phyloP scores from a whole-genome alignment of 2,329 filamentous ascomycete genomes.

The Talaromyces atroroseus region DNA sequence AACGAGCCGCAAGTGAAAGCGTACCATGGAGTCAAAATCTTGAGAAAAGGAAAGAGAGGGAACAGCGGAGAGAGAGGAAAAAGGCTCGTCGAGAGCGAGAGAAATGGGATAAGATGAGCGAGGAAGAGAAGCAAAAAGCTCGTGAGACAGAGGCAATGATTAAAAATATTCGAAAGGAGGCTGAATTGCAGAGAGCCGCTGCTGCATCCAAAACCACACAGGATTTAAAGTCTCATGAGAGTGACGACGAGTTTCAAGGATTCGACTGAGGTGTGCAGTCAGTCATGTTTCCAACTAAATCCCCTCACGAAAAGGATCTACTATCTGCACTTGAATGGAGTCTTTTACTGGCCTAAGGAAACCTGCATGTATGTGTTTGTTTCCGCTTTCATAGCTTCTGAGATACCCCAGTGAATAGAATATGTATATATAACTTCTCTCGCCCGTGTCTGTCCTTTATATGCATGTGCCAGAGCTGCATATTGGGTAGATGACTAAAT shows the following conservation, averaged over 20 bases:
- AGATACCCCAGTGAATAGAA: neutral
- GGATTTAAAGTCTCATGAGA: constrained; percentile 12
- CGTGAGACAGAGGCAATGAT: constrained; percentile 61
- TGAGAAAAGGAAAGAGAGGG: constrained; percentile 59
- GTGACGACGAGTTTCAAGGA: constrained; percentile 49
- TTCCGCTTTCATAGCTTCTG: neutral
- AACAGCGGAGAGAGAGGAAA: constrained; percentile 59
- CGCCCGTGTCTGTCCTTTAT: neutral
- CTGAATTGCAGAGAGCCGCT: constrained; percentile 30
- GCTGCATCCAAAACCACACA: neutral
- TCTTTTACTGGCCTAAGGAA: neutral
- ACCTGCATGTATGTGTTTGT: no score
- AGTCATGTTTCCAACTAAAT: neutral
- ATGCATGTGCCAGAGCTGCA: no score
- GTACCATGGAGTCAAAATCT: constrained; percentile 68
- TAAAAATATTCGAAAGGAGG: constrained; percentile 56
- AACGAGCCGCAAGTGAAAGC: constrained; percentile 56
- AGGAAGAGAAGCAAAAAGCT: constrained; percentile 60
- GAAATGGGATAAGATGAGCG: constrained; percentile 60
- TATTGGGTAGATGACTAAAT: no score
- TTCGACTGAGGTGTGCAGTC: constrained; percentile 8
- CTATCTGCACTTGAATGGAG: neutral
- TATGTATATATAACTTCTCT: neutral
- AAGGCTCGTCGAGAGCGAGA: constrained; percentile 60
- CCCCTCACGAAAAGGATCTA: neutral